A percentile compares a stretch with the other conserved stretches of the same genome.
phyloP scores from a whole-genome alignment of 2,329 filamentous ascomycete genomes.

The Alternaria ethzedia region DNA sequence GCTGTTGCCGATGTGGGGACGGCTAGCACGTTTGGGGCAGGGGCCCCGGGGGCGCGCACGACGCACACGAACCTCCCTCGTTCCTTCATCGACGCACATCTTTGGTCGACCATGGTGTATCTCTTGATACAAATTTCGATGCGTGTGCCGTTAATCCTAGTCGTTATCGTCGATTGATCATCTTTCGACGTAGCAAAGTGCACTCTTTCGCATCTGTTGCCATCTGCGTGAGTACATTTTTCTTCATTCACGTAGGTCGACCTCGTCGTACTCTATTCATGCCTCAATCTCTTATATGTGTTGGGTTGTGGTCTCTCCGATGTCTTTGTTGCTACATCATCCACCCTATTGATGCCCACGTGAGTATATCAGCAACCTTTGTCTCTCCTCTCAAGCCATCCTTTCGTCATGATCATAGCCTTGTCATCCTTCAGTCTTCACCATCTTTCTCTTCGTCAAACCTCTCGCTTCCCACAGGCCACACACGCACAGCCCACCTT shows the following conservation, averaged over 20 bases:
- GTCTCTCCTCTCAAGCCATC: not conserved
- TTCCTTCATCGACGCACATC: not conserved
- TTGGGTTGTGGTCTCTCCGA: not conserved
- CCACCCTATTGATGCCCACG: not conserved
- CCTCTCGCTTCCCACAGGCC: not conserved
- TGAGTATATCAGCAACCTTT: not conserved
- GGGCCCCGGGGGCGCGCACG: not conserved
- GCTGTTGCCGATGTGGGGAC: not conserved
- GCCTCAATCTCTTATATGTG: not conserved
- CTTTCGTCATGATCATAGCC: not conserved
- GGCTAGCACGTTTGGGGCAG: not conserved
- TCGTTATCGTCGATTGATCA: not conserved
- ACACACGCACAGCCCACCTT: not conserved
- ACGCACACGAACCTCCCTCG: not conserved
- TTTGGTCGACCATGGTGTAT: not conserved
- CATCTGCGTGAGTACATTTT: not conserved
- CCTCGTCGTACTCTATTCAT: not conserved
- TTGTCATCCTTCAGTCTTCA: not conserved
- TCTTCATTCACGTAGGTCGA: not conserved
- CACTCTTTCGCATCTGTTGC: not conserved
- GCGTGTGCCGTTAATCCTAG: not conserved
- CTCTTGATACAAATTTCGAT: not conserved
- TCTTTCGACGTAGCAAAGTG: not conserved
- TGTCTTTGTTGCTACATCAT: not conserved
- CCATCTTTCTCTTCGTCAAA: not conserved